A percentile compares a stretch with the other conserved stretches of the same genome.
phyloP scores from a whole-genome alignment of 306 rosid species.

The Herpetospermum pedunculosum region DNA sequence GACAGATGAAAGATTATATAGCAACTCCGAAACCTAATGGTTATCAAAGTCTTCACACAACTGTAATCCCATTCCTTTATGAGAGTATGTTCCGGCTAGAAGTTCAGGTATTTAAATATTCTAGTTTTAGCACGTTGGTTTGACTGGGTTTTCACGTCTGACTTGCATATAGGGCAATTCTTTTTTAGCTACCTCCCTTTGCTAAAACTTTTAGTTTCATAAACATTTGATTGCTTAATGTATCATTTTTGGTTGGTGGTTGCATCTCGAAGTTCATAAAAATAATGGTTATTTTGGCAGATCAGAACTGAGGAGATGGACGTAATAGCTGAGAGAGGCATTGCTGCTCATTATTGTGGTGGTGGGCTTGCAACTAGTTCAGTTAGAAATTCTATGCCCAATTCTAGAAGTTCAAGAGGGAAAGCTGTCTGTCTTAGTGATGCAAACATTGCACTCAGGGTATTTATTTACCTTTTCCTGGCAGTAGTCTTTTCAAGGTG shows the following conservation, averaged over 20 bases:
- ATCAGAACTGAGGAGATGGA: slow-evolving; percentile 96
- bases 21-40: slow-evolving; percentile 99
- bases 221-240: neutral
- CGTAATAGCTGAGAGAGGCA: slow-evolving; percentile 96
- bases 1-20: slow-evolving; percentile 87
- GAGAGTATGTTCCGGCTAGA: slow-evolving; percentile 93
- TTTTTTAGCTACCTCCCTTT: slow-evolving; percentile 9
- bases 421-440: slow-evolving; percentile 79
- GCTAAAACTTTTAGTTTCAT: neutral
- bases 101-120: slow-evolving; percentile 60
- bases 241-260: neutral
- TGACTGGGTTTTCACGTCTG: neutral
- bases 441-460: slow-evolving; percentile 97
- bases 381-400: slow-evolving; percentile 54
- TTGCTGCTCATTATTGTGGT: slow-evolving; percentile 96
- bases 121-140: slow-evolving; percentile 11
- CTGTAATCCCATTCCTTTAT: slow-evolving; percentile 86
- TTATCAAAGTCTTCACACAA: slow-evolving; percentile 94
- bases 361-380: slow-evolving; percentile 51
- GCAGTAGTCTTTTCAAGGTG: slow-evolving; percentile 18
- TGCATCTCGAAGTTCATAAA: neutral
- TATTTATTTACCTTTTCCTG: slow-evolving; percentile 24
- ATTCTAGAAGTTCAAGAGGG: slow-evolving; percentile 66
- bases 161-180: slow-evolving; percentile 6
- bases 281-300: slow-evolving; percentile 30